Conservation (phyloP, 2,329 filamentous ascomycete species). For the Botryotinia calthae region DNA sequence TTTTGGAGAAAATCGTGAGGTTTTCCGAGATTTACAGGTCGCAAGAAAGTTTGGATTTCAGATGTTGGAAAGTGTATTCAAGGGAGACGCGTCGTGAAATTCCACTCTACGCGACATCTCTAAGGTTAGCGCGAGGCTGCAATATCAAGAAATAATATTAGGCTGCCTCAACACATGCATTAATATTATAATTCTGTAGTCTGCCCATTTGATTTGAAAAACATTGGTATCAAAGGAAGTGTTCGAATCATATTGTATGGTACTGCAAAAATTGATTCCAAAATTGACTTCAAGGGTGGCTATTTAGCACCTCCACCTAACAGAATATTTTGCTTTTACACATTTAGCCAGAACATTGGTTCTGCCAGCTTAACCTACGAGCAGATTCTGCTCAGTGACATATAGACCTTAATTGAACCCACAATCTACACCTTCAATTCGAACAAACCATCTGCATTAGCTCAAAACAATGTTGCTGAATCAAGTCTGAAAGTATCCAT, state of each 20-base stretch:
- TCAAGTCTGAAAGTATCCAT: background rate
- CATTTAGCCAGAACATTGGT: background rate
- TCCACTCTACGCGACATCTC: conserved; percentile 20
- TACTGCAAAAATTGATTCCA: background rate
- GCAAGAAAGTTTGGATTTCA: background rate
- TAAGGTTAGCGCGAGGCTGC: conserved; percentile 15
- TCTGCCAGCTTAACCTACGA: background rate
- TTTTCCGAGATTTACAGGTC: background rate
- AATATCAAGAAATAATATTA: background rate
- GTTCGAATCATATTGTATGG: background rate
- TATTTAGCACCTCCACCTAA: background rate
- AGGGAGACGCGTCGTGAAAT: conserved; percentile 22
- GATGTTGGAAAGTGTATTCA: background rate
- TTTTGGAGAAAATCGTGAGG: conserved; percentile 39
- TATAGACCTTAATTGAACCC: background rate
- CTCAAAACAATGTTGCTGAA: background rate
- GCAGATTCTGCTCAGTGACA: background rate
- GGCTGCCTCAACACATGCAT: background rate
- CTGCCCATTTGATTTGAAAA: background rate
- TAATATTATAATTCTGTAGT: background rate
- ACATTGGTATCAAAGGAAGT: background rate
- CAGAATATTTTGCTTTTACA: background rate
- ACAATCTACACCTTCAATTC: background rate
- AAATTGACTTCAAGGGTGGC: background rate
- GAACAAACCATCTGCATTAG: background rate